phyloP scores from a whole-genome alignment of 2,329 filamentous ascomycete species.

The Alternaria sp. region DNA sequence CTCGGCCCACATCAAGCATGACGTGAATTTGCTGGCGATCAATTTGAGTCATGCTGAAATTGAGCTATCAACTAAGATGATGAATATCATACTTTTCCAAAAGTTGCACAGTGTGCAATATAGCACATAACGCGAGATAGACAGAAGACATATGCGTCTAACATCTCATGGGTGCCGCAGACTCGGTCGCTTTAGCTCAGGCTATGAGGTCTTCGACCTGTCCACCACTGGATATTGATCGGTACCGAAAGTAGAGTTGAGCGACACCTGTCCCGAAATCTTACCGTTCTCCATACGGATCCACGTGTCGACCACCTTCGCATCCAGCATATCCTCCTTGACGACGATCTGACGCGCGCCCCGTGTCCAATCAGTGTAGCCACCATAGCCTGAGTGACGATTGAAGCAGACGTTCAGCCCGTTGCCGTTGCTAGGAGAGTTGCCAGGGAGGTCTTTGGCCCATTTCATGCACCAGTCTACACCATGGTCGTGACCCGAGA shows the following conservation, averaged over 20 bases:
- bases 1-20: neutral
- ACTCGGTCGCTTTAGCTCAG: neutral
- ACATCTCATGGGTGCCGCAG: neutral
- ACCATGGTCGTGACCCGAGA: slow-evolving; percentile 71
- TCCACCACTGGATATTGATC: slow-evolving; percentile 58
- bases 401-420: slow-evolving; percentile 63
- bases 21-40: neutral
- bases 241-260: slow-evolving; percentile 66
- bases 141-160: neutral
- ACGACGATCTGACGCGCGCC: slow-evolving; percentile 65
- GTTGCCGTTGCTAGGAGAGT: slow-evolving; percentile 50
- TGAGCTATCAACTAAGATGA: neutral
- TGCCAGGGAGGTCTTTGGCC: slow-evolving; percentile 35
- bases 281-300: slow-evolving; percentile 65
- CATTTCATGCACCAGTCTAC: slow-evolving; percentile 52
- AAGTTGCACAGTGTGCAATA: neutral
- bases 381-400: slow-evolving; percentile 72
- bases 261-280: slow-evolving; percentile 58
- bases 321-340: slow-evolving; percentile 50
- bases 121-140: neutral
- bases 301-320: slow-evolving; percentile 62
- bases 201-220: slow-evolving; percentile 15
- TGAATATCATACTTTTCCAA: neutral
- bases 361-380: slow-evolving; percentile 69
- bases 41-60: neutral